Percentiles rank a stretch among this genome's conserved stretches.
Conservation (phyloP, 1,139 yeast species). For the Hemisphaericaspora xylanilytica region DNA sequence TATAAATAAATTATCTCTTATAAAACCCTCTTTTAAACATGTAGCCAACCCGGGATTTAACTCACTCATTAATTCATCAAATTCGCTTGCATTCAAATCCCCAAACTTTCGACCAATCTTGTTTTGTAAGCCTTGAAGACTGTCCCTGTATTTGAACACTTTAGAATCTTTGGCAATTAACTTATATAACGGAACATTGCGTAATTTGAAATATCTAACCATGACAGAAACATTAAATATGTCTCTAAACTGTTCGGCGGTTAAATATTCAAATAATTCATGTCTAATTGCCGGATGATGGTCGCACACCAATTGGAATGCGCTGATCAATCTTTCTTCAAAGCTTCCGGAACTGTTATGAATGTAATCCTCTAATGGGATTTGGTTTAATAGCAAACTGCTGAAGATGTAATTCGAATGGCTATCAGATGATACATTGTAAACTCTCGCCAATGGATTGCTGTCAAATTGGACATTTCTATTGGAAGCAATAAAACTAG, state of each 20-base stretch:
- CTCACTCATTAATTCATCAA: not conserved
- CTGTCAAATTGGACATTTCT: not conserved
- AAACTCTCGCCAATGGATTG: not conserved
- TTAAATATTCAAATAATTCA: slow-evolving; percentile 3
- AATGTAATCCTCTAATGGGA: slow-evolving; percentile 3
- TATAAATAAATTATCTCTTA: not conserved
- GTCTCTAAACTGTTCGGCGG: not conserved
- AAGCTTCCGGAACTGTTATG: not conserved
- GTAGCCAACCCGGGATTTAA: not conserved
- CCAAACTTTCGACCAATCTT: not conserved
- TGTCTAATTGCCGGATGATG: slow-evolving; percentile 2
- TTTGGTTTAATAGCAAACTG: slow-evolving; percentile 1
- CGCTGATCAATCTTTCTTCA: not conserved
- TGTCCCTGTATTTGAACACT: not conserved
- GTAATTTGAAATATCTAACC: slow-evolving; percentile 1
- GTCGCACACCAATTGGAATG: slow-evolving; percentile 1
- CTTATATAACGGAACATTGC: not conserved
- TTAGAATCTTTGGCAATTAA: slow-evolving; percentile 1
- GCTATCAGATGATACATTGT: slow-evolving; percentile 1
- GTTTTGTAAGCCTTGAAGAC: not conserved
- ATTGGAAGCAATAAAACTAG: slow-evolving; percentile 3
- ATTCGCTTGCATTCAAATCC: not conserved
- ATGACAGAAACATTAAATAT: not conserved
- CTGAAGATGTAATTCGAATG: slow-evolving; percentile 3
- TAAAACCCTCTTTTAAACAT: not conserved